Evolutionary conservation across 1,139 yeast species (phyloP).

Genomic region (Candida tropicalis): DNA sequence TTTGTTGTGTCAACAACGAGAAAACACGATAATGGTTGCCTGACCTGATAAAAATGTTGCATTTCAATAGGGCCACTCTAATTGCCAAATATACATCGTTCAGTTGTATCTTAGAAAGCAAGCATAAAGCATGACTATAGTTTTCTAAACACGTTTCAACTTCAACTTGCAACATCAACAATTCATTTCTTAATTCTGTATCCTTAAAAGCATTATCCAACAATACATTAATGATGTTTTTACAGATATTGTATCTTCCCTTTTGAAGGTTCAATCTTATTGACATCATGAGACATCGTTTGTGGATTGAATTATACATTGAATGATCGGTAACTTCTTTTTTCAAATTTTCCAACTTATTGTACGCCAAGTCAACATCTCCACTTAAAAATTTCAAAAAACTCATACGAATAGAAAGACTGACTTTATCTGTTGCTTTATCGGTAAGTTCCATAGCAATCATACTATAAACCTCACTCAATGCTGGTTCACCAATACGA

Average conservation of each 20-base stretch:
- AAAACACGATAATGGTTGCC: slow-evolving; percentile 44
- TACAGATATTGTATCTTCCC: slow-evolving; percentile 35
- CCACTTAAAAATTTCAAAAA: slow-evolving; percentile 40
- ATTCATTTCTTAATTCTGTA: slow-evolving; percentile 32
- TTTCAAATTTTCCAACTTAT: slow-evolving; percentile 29
- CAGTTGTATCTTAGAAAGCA: slow-evolving; percentile 31
- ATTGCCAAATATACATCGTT: slow-evolving; percentile 33
- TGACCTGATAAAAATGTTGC: slow-evolving; percentile 38
- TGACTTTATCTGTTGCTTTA: slow-evolving; percentile 38
- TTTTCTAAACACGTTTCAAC: slow-evolving; percentile 34
- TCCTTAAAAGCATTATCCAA: slow-evolving; percentile 32
- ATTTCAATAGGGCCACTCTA: slow-evolving; percentile 46
- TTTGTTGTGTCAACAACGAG: slow-evolving; percentile 46
- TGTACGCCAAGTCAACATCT: slow-evolving; percentile 35
- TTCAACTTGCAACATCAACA: slow-evolving; percentile 28
- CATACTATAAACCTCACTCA: slow-evolving; percentile 49
- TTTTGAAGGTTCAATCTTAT: slow-evolving; percentile 39
- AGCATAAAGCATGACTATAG: slow-evolving; percentile 36
- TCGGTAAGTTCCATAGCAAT: slow-evolving; percentile 44
- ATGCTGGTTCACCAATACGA: slow-evolving; percentile 48
- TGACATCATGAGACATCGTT: slow-evolving; percentile 37
- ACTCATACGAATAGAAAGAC: slow-evolving; percentile 42
- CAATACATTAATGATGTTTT: slow-evolving; percentile 23
- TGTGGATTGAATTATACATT: slow-evolving; percentile 39
- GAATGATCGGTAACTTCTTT: slow-evolving; percentile 25